Evolutionary conservation across 371 early-diverging fungal genomes (phyloP).

Genomic region (Syncephalastrum sp.): DNA sequence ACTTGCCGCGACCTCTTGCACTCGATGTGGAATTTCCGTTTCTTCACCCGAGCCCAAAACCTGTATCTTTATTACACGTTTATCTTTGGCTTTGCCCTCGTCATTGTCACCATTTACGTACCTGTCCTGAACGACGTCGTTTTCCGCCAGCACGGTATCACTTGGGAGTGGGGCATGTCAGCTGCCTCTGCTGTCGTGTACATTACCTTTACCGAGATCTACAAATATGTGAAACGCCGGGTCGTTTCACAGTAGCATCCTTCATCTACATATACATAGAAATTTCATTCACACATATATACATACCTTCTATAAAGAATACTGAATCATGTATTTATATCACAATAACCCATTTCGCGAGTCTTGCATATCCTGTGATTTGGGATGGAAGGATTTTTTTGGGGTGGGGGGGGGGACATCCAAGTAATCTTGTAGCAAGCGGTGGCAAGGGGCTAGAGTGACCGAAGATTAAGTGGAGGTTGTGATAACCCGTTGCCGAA

Average conservation of each 20-base stretch:
- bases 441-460: too few species aligned
- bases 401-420: too few species aligned
- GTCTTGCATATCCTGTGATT: too few species aligned
- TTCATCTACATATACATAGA: not conserved
- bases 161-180: slow-evolving; percentile 80
- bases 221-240: slow-evolving; percentile 41
- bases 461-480: too few species aligned
- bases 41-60: slow-evolving; percentile 52
- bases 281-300: too few species aligned
- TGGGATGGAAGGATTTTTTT: too few species aligned
- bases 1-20: slow-evolving; percentile 70
- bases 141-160: slow-evolving; percentile 65
- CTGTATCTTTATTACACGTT: slow-evolving; percentile 56
- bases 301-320: too few species aligned
- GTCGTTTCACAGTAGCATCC: slow-evolving; percentile 9
- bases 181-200: slow-evolving; percentile 57
- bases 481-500: too few species aligned
- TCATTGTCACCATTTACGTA: slow-evolving; percentile 67
- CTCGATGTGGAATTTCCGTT: slow-evolving; percentile 46
- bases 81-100: slow-evolving; percentile 49
- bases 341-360: too few species aligned
- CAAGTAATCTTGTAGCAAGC: too few species aligned
- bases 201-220: slow-evolving; percentile 57
- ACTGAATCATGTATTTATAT: too few species aligned
- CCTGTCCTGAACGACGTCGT: slow-evolving; percentile 67